Evolutionary conservation across 106 monocot genomes (phyloP).

Genomic region (Allium cepa): DNA sequence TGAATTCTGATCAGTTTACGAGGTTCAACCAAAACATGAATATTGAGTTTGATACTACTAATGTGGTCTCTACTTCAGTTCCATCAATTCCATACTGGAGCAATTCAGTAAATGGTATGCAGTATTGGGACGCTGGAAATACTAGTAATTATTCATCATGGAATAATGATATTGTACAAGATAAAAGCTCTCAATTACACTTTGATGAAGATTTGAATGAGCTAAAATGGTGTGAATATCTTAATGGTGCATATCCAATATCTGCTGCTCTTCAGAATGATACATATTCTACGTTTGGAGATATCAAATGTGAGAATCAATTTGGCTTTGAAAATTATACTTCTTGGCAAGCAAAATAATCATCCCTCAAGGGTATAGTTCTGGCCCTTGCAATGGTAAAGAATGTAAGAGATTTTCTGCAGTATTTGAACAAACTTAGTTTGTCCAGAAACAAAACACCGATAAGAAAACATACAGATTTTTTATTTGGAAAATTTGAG

Average conservation of each 20-base stretch:
- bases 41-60: slow-evolving; percentile 22
- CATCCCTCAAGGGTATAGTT: not conserved
- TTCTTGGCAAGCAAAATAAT: not conserved
- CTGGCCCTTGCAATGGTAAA: slow-evolving; percentile 22
- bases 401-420: slow-evolving; percentile 52
- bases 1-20: slow-evolving; percentile 20
- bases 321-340: slow-evolving; percentile 17
- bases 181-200: slow-evolving; percentile 14
- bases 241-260: slow-evolving; percentile 26
- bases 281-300: slow-evolving; percentile 14
- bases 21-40: slow-evolving; percentile 40
- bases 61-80: not conserved
- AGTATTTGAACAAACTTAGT: slow-evolving; percentile 58
- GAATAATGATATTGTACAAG: not conserved
- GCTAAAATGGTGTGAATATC: slow-evolving; percentile 62
- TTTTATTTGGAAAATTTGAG: too few species aligned
- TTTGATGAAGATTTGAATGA: slow-evolving; percentile 37
- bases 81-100: slow-evolving; percentile 13
- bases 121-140: not conserved
- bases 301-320: slow-evolving; percentile 33
- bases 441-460: too few species aligned
- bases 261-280: slow-evolving; percentile 15
- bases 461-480: too few species aligned
- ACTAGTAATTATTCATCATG: not conserved
- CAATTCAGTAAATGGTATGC: not conserved